phyloP scores from a whole-genome alignment of 352 stramenopile genomes.

The Phytophthora pinifolia region DNA sequence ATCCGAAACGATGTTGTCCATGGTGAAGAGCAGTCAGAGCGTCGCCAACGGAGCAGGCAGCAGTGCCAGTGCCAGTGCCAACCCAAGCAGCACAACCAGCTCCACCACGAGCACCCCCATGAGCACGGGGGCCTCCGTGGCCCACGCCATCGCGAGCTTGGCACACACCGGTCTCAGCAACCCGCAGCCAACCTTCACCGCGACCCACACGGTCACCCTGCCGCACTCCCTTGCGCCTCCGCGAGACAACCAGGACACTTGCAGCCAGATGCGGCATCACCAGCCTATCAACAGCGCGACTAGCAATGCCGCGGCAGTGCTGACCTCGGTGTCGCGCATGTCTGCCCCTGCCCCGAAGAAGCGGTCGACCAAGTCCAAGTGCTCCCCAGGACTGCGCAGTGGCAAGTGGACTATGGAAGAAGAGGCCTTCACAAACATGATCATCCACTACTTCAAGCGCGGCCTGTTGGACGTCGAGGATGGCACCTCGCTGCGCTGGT shows the following conservation, averaged over 20 bases:
- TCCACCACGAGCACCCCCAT: conserved; percentile 17
- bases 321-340: conserved; percentile 26
- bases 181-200: conserved; percentile 5
- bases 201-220: conserved; percentile 12
- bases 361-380: conserved; percentile 88
- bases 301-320: conserved; percentile 21
- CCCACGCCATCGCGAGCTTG: conserved; percentile 34
- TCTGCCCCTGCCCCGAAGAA: conserved; percentile 42
- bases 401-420: conserved; percentile 88
- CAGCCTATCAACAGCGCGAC: conserved; percentile 25
- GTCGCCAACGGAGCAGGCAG: conserved; percentile 19
- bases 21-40: conserved; percentile 48
- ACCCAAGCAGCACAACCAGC: conserved; percentile 6
- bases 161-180: conserved; percentile 19
- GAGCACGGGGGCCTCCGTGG: conserved; percentile 30
- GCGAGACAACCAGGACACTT: conserved; percentile 20
- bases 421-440: conserved; percentile 79
- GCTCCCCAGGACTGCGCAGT: conserved; percentile 70
- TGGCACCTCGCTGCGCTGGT: conserved; percentile 84
- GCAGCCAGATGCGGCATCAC: conserved; percentile 13
- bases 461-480: conserved; percentile 79
- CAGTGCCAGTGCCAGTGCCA: conserved; percentile 15
- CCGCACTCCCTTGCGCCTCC: conserved; percentile 17
- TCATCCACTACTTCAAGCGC: conserved; percentile 88
- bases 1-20: conserved; percentile 54